Evolutionary conservation across 176 grass and related monocot genomes (phyloP).

Genomic region (Cocos nucifera): DNA sequence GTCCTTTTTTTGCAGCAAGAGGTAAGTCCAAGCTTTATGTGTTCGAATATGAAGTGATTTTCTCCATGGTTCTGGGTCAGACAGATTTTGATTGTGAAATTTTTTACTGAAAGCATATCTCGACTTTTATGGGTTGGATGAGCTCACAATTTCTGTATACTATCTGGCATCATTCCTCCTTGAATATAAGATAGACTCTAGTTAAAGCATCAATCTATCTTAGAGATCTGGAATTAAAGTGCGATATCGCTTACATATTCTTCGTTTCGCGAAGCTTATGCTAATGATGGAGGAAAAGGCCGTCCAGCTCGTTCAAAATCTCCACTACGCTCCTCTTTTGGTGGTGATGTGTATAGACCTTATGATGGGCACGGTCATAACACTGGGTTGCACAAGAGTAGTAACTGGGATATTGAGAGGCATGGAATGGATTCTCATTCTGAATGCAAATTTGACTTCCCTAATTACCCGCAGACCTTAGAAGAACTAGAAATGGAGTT

Average conservation of each 20-base stretch:
- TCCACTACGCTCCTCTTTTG: conserved; percentile 45
- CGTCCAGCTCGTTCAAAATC: conserved; percentile 54
- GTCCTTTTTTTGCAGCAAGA: conserved; percentile 65
- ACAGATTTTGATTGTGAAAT: conserved; percentile 35
- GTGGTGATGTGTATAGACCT: conserved; percentile 50
- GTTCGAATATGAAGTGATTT: conserved; percentile 49
- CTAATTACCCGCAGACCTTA: conserved; percentile 37
- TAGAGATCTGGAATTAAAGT: conserved; percentile 58
- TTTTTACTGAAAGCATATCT: conserved; percentile 30
- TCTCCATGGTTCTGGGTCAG: conserved; percentile 39
- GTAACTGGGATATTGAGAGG: conserved; percentile 52
- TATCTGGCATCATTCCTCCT: conserved; percentile 53
- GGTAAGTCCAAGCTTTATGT: conserved; percentile 96
- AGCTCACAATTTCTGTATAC: conserved; percentile 32
- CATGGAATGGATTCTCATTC: conserved; percentile 29
- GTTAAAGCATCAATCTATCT: conserved; percentile 49
- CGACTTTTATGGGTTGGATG: conserved; percentile 39
- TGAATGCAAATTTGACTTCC: conserved; percentile 36
- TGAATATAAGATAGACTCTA: conserved; percentile 33
- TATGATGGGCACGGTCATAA: conserved; percentile 47
- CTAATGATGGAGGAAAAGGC: conserved; percentile 73
- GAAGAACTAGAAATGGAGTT: conserved; percentile 89
- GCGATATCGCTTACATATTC: conserved; percentile 47
- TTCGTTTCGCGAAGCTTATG: conserved; percentile 97
- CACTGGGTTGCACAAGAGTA: conserved; percentile 18